phyloP scores from a whole-genome alignment of 306 rosid species.

The Quercus ilex region DNA sequence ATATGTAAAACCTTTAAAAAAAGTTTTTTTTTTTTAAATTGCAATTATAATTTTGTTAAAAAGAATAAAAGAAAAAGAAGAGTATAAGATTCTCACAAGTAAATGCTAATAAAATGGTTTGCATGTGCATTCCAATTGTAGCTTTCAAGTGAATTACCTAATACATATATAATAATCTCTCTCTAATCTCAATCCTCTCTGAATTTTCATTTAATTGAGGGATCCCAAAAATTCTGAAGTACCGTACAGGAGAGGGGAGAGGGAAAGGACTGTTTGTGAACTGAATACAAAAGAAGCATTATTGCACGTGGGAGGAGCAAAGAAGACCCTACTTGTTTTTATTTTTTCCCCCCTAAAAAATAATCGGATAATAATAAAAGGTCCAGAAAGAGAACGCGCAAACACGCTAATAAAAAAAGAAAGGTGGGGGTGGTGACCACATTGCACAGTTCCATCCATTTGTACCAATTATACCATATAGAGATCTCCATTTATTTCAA shows the following conservation, averaged over 20 bases:
- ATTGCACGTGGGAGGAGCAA: constrained; percentile 67
- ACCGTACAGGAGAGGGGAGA: constrained; percentile 41
- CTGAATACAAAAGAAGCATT: constrained; percentile 34
- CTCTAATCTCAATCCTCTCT: neutral
- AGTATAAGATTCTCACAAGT: neutral
- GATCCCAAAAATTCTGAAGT: constrained; percentile 41
- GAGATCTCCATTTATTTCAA: too few relatives aligned
- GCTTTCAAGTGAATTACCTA: constrained; percentile 12
- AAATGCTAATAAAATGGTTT: constrained; percentile 12
- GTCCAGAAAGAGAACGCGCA: constrained; percentile 25
- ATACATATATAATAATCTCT: neutral
- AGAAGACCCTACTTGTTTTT: constrained; percentile 14
- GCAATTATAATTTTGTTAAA: too few relatives aligned
- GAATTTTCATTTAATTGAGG: constrained; percentile 17
- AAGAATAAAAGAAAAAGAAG: too few relatives aligned
- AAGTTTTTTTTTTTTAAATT: too few relatives aligned
- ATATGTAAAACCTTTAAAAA: too few relatives aligned
- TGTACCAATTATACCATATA: neutral
- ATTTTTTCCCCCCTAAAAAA: neutral
- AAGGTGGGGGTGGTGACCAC: constrained; percentile 23
- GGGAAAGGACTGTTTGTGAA: constrained; percentile 7
- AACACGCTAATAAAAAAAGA: constrained; percentile 32
- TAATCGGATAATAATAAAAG: neutral
- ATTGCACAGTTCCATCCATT: constrained; percentile 7
- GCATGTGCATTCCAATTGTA: constrained; percentile 48